Base-by-base conservation (phyloP, 495 filamentous ascomycete species). In the Annulohypoxylon stygium region DNA sequence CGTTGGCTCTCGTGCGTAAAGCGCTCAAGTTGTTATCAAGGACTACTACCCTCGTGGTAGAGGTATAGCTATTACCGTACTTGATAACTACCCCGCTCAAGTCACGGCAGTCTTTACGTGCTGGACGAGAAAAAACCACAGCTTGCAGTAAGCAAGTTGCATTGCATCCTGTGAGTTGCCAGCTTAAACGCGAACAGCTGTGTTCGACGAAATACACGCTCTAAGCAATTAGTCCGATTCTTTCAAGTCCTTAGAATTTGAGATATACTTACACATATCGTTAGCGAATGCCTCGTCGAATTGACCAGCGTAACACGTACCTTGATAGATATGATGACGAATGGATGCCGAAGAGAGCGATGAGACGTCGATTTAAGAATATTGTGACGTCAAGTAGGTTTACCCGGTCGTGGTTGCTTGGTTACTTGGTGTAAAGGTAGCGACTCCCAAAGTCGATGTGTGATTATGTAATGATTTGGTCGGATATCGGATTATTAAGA, bases 351-450 rank as follows among this genome's bases (percentile, higher is more conserved):
- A 43, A 43, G 39, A 2, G 1, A 14, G 39, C 12, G n/a, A 43
- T 4, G 39, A n/a, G 12, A 43, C 39, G 12, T 43, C 39, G 12
- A 43, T 43, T 43, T 43, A 43, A 43, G 39, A 43, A 43, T 47
- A 47, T 47, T 47, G 43, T 47, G 43, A 47, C 43, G n/a, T 47
- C 43, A 47, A 47, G 43, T 14, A 18, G 12, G 43, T 47, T 43
- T 3, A n/a, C 2, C 12, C n/a, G 43, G 16, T 47, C 16, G 43
- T 16, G 9, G 9, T 39, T 9, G 0, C 8, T 39, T 39, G 41
- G 12, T 39, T 39, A 0, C 37, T 39, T 39, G 37, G 37, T 39
- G 37, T 39, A 11, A 39, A 30, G 30, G 30, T 30, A 30, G 36
- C 36, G 11, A 12, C 14, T 43, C 12, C 12, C 4, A 14, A 43